These are phyloP conservation scores for Calonectria ilicicola DNA, from an alignment of 2,329 filamentous ascomycete genomes.

Conservation along the genomic window DNA sequence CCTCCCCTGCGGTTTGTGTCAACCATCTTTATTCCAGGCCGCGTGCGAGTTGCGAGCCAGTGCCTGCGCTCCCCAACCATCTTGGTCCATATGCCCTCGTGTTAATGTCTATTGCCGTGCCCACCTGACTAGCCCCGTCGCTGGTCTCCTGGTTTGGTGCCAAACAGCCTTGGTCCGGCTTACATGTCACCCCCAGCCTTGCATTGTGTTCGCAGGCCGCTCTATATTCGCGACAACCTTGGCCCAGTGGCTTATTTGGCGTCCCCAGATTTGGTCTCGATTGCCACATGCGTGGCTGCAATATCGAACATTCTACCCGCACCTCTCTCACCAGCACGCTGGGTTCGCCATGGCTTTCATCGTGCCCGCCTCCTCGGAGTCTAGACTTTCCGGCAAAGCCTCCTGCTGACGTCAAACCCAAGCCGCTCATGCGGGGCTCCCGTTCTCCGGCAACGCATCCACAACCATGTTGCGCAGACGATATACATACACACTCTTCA, in stretches of 20 bases:
- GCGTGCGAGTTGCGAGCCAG: slow-evolving; percentile 11
- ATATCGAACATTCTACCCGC: slow-evolving; percentile 36
- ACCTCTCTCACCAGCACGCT: slow-evolving; percentile 29
- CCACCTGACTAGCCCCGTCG: slow-evolving; percentile 20
- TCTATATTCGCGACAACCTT: not conserved
- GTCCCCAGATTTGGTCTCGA: slow-evolving; percentile 34
- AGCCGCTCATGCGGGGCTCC: slow-evolving; percentile 23
- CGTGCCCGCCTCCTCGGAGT: slow-evolving; percentile 10
- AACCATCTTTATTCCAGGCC: slow-evolving; percentile 28
- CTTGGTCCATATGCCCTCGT: slow-evolving; percentile 23
- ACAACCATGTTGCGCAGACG: slow-evolving; percentile 33
- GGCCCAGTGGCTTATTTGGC: slow-evolving; percentile 35
- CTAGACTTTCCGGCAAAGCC: slow-evolving; percentile 14
- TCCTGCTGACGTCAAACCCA: slow-evolving; percentile 27
- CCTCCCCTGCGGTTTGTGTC: slow-evolving; percentile 20
- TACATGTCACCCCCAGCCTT: slow-evolving; percentile 11
- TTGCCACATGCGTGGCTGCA: slow-evolving; percentile 31
- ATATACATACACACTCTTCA: slow-evolving; percentile 32
- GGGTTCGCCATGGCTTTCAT: slow-evolving; percentile 28
- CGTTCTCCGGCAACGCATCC: slow-evolving; percentile 26
- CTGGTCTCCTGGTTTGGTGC: not conserved
- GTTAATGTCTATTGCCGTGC: slow-evolving; percentile 35
- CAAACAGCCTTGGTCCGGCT: slow-evolving; percentile 9
- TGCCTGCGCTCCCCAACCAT: slow-evolving; percentile 25
- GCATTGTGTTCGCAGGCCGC: slow-evolving; percentile 1